Evolutionary conservation across 1,139 yeast species (phyloP).

Genomic region (Blastobotrys petasosporus): DNA sequence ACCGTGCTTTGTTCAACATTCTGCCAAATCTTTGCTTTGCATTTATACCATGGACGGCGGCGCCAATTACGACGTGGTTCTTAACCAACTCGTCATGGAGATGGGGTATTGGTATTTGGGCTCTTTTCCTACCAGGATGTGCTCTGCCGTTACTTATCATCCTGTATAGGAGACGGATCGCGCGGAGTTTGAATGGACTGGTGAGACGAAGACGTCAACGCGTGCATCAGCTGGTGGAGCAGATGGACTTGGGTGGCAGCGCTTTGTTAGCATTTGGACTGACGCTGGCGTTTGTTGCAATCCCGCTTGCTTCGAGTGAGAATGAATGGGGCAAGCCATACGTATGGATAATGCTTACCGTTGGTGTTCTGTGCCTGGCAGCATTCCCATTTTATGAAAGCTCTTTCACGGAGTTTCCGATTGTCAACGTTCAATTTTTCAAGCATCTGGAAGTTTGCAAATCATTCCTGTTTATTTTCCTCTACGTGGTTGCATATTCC

Average conservation of each 20-base stretch:
- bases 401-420: constrained; percentile 14
- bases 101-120: constrained; percentile 74
- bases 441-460: constrained; percentile 12
- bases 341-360: constrained; percentile 9
- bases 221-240: constrained; percentile 10
- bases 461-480: constrained; percentile 14
- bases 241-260: constrained; percentile 19
- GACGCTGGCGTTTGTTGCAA: constrained; percentile 17
- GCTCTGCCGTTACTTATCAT: constrained; percentile 45
- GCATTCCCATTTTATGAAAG: constrained; percentile 17
- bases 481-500: constrained; percentile 18
- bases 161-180: constrained; percentile 7
- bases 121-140: constrained; percentile 58
- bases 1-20: constrained; percentile 36
- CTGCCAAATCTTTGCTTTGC: constrained; percentile 29
- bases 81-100: constrained; percentile 41
- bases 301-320: constrained; percentile 16
- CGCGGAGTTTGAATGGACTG: not conserved
- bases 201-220: not conserved
- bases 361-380: constrained; percentile 12
- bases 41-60: constrained; percentile 19
- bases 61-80: constrained; percentile 18
- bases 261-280: constrained; percentile 16
- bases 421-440: constrained; percentile 13
- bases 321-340: constrained; percentile 12